These are phyloP conservation scores for Phoenix roebelenii DNA, from an alignment of 176 grass and related monocot species.

Conservation along the genomic window DNA sequence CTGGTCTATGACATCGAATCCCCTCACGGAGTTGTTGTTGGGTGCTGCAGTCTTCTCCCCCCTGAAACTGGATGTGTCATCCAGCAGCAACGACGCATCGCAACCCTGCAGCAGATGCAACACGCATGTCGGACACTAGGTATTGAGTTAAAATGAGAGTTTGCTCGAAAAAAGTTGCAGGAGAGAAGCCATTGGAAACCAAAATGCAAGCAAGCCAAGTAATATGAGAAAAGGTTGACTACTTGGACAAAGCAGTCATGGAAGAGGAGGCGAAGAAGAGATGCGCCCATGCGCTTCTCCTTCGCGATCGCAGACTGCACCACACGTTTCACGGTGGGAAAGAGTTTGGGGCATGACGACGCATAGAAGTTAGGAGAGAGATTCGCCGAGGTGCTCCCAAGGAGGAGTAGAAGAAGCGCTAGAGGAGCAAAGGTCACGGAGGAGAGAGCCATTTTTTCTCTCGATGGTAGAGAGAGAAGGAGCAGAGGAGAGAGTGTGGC, in stretches of 20 bases:
- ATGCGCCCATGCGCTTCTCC: constrained; percentile 38
- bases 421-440: too few species aligned
- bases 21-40: constrained; percentile 27
- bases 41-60: constrained; percentile 39
- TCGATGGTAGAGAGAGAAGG: too few species aligned
- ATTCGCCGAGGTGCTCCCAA: not conserved
- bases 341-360: constrained; percentile 32
- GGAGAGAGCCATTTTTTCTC: too few species aligned
- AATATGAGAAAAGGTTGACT: constrained; percentile 1
- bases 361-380: constrained; percentile 38
- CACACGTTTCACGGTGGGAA: constrained; percentile 22
- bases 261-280: constrained; percentile 70
- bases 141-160: too few species aligned
- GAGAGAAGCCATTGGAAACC: not conserved
- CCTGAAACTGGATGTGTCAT: constrained; percentile 13
- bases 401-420: too few species aligned
- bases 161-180: too few species aligned
- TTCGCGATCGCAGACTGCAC: constrained; percentile 23
- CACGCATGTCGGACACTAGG: too few species aligned
- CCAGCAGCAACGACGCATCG: constrained; percentile 46
- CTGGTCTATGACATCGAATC: constrained; percentile 44
- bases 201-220: not conserved
- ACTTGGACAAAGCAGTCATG: constrained; percentile 72
- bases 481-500: too few species aligned
- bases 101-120: constrained; percentile 29